Conservation (phyloP, 805 yeast genomes). For the Hanseniaspora lachancei region DNA sequence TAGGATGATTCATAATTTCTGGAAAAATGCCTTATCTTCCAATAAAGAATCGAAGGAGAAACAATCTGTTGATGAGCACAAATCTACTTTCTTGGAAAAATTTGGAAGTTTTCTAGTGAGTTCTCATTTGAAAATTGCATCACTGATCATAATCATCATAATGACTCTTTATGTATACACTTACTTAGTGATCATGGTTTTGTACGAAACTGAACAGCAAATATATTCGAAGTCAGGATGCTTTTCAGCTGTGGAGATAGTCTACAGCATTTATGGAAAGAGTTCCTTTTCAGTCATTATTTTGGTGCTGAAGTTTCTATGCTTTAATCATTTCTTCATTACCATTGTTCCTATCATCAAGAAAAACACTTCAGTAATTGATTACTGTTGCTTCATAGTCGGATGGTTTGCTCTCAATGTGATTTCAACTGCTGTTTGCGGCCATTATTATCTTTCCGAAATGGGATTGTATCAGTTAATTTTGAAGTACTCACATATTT, state of each 20-base stretch:
- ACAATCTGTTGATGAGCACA: not conserved
- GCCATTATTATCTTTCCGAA: not conserved
- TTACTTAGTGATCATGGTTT: not conserved
- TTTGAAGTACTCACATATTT: not conserved
- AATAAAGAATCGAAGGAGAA: not conserved
- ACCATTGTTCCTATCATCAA: not conserved
- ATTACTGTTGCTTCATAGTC: not conserved
- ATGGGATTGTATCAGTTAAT: not conserved
- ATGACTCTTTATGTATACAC: not conserved
- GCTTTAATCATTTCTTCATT: not conserved
- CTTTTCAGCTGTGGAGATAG: not conserved
- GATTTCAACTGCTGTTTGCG: not conserved
- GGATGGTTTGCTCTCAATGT: not conserved
- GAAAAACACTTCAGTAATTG: not conserved
- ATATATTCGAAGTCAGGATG: not conserved
- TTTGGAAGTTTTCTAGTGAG: not conserved
- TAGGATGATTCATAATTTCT: not conserved
- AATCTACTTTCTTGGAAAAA: not conserved
- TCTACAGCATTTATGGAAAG: not conserved
- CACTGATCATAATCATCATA: not conserved
- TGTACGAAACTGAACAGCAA: not conserved
- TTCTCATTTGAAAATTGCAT: not conserved
- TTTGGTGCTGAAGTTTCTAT: not conserved
- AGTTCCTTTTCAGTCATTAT: not conserved
- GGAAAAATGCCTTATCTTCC: not conserved